phyloP scores from a whole-genome alignment of 306 rosid species.

The Cicer chorassanicum region DNA sequence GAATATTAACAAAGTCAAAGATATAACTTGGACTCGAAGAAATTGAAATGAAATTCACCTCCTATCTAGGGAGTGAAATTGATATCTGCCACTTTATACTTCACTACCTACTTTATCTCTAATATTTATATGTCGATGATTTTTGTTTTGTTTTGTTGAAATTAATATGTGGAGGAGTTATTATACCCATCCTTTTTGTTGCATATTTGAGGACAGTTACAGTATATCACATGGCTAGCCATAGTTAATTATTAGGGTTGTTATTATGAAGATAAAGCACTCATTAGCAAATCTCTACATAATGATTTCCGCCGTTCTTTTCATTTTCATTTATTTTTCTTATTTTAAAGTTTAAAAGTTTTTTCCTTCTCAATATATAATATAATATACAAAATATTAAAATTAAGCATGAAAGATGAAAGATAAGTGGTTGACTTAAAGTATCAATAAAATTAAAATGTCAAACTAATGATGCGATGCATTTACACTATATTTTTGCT shows the following conservation, averaged over 20 bases:
- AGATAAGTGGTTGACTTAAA: no score
- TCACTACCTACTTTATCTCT: constrained; percentile 11
- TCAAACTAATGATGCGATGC: no score
- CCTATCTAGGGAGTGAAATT: background rate
- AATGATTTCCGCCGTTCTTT: no score
- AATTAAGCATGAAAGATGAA: no score
- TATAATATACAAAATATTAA: no score
- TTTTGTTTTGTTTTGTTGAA: no score
- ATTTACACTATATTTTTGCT: no score
- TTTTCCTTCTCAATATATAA: no score
- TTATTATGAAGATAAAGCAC: constrained; percentile 5
- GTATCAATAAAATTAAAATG: no score
- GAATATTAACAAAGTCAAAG: constrained; percentile 23
- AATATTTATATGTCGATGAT: background rate
- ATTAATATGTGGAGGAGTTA: no score
- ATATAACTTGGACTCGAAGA: constrained; percentile 43
- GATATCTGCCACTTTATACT: background rate
- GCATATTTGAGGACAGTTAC: constrained; percentile 26
- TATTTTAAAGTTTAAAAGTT: no score
- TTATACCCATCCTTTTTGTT: background rate
- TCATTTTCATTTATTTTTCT: no score
- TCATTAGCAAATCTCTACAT: background rate
- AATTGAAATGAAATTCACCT: constrained; percentile 7
- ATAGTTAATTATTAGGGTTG: constrained; percentile 3
- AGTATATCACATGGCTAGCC: constrained; percentile 24